phyloP scores from a whole-genome alignment of 805 yeast species.

The Nakazawaea pomicola region DNA sequence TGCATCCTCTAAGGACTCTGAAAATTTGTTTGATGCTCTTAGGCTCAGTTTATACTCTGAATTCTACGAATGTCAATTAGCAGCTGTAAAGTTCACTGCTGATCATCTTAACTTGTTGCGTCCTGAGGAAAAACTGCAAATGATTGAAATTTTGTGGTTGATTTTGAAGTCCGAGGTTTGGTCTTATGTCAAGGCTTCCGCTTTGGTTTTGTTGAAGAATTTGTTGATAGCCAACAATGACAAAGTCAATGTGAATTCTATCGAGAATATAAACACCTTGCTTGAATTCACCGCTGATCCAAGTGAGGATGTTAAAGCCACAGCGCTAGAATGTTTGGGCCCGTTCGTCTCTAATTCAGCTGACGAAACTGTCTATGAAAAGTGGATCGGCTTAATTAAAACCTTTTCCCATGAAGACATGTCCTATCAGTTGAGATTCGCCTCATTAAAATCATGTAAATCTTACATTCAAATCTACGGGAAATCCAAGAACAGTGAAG shows the following conservation, averaged over 20 bases:
- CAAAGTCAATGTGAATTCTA: conserved; percentile 16
- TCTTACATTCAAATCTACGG: conserved; percentile 21
- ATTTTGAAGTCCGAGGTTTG: conserved; percentile 26
- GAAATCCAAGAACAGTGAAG: conserved; percentile 1
- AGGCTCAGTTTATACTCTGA: conserved; percentile 32
- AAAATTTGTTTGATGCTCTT: conserved; percentile 23
- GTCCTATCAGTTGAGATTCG: conserved; percentile 39
- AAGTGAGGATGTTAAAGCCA: conserved; percentile 42
- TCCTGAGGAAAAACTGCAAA: not conserved
- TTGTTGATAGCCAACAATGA: conserved; percentile 15
- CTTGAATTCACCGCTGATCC: conserved; percentile 23
- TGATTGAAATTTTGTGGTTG: conserved; percentile 19
- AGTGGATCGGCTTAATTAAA: conserved; percentile 35
- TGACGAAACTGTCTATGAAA: conserved; percentile 14
- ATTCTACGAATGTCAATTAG: conserved; percentile 40
- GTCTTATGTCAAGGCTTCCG: conserved; percentile 40
- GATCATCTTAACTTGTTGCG: conserved; percentile 5
- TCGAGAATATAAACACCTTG: conserved; percentile 24
- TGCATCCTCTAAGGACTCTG: conserved; percentile 13
- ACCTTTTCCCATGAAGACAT: conserved; percentile 40
- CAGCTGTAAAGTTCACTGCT: conserved; percentile 29
- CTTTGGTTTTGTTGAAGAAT: conserved; percentile 29
- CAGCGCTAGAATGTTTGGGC: conserved; percentile 50
- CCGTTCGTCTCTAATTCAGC: conserved; percentile 25
- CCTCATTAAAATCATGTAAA: conserved; percentile 39